These are phyloP conservation scores for Penicillium sclerotigenum DNA, from an alignment of 2,329 filamentous ascomycete species.

Conservation along the genomic window DNA sequence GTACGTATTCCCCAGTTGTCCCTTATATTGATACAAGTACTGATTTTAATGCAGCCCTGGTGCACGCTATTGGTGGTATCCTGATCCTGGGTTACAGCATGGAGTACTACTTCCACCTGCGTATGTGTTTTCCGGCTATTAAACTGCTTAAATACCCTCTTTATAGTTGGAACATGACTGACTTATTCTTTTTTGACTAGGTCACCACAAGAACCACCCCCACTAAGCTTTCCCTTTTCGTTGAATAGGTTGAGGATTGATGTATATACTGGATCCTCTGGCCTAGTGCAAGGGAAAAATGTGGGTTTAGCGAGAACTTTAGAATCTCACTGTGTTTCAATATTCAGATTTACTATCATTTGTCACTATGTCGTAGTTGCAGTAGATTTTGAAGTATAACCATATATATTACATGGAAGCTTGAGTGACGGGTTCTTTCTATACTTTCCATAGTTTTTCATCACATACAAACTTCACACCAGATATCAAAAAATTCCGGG, in stretches of 20 bases:
- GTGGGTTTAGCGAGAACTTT: conserved; percentile 24
- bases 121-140: conserved; percentile 59
- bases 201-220: conserved; percentile 99
- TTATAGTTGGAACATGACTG: not conserved
- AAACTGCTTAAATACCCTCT: not conserved
- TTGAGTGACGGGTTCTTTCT: not conserved
- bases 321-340: conserved; percentile 23
- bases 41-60: conserved; percentile 63
- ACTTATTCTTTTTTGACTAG: conserved; percentile 48
- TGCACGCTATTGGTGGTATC: conserved; percentile 78
- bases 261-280: conserved; percentile 42
- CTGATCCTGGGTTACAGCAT: conserved; percentile 86
- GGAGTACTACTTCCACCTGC: conserved; percentile 99
- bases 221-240: conserved; percentile 61
- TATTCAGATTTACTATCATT: conserved; percentile 7
- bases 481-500: not conserved
- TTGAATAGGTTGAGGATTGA: conserved; percentile 28
- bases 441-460: not conserved
- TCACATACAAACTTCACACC: not conserved
- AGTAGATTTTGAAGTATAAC: conserved; percentile 6
- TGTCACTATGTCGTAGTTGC: conserved; percentile 2
- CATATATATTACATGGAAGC: not conserved
- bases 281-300: conserved; percentile 33
- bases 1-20: conserved; percentile 58
- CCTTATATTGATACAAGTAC: conserved; percentile 1